phyloP scores from a whole-genome alignment of 108 stramenopile species.

The Nitzschia putrida region DNA sequence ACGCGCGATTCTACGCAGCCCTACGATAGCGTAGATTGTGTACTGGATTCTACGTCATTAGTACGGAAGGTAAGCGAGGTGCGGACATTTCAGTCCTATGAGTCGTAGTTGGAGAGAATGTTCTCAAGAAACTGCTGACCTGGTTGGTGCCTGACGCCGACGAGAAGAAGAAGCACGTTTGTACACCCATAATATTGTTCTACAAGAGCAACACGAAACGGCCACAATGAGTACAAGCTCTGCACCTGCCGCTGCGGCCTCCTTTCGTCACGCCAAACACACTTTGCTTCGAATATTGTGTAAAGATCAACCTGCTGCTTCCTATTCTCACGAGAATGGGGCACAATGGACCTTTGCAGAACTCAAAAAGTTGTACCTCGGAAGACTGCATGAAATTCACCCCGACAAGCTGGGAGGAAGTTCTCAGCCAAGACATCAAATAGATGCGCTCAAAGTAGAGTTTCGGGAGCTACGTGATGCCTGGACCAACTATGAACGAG shows the following conservation, averaged over 20 bases:
- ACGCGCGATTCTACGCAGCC: too few species aligned
- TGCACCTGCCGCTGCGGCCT: conserved; percentile 27
- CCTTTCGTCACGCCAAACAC: conserved; percentile 37
- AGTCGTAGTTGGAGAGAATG: too few species aligned
- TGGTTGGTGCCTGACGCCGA: too few species aligned
- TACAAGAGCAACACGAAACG: too few species aligned
- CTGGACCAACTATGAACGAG: conserved; percentile 68
- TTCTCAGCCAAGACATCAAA: background rate
- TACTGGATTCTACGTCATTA: background rate
- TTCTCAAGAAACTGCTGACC: too few species aligned
- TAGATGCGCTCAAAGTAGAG: conserved; percentile 24
- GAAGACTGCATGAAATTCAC: conserved; percentile 63
- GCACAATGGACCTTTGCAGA: conserved; percentile 51
- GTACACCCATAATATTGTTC: too few species aligned
- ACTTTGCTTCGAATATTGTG: conserved; percentile 46
- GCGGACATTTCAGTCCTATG: too few species aligned
- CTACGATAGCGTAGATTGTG: background rate
- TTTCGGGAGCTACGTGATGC: conserved; percentile 70
- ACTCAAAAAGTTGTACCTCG: conserved; percentile 60
- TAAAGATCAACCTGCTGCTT: conserved; percentile 18
- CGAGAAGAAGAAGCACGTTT: too few species aligned
- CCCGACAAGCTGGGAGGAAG: conserved; percentile 57
- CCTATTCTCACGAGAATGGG: conserved; percentile 33
- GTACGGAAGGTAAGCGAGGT: background rate
- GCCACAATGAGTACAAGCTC: conserved; percentile 14